Evolutionary conservation across 176 grass and related monocot genomes (phyloP).

Genomic region (Carex kokanica): DNA sequence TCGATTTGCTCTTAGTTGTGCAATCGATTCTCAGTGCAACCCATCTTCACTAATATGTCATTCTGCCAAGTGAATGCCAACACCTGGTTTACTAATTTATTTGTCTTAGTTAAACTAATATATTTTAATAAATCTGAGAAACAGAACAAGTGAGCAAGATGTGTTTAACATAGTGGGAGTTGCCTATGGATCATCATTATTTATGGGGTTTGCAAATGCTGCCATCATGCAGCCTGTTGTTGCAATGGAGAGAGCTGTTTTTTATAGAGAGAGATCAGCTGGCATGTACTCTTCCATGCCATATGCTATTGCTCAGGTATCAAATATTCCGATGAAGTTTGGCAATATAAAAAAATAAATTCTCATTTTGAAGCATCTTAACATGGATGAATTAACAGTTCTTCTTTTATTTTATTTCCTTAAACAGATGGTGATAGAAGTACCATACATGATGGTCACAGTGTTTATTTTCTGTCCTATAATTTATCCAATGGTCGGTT

Average conservation of each 20-base stretch:
- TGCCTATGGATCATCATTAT: slow-evolving; percentile 38
- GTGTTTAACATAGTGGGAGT: slow-evolving; percentile 66
- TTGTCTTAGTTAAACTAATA: neutral
- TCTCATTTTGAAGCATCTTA: neutral
- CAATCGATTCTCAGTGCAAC: neutral
- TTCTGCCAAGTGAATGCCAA: neutral
- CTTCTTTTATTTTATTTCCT: neutral
- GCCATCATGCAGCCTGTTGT: slow-evolving; percentile 36
- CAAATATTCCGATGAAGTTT: neutral
- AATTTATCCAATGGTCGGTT: slow-evolving; percentile 50
- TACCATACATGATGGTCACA: slow-evolving; percentile 39
- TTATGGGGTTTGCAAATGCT: slow-evolving; percentile 40
- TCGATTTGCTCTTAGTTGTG: neutral
- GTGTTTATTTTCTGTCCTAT: slow-evolving; percentile 37
- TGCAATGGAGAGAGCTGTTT: slow-evolving; percentile 34
- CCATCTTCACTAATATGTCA: neutral
- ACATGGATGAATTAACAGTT: neutral
- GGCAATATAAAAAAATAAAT: neutral
- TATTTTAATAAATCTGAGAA: slow-evolving; percentile 24
- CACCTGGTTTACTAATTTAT: neutral
- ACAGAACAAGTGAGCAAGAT: slow-evolving; percentile 71
- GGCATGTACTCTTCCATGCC: slow-evolving; percentile 44
- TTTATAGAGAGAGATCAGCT: slow-evolving; percentile 40
- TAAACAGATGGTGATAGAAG: slow-evolving; percentile 41
- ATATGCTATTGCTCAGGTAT: slow-evolving; percentile 46